phyloP scores from a whole-genome alignment of 345 rosid species.

The Populus nigra region DNA sequence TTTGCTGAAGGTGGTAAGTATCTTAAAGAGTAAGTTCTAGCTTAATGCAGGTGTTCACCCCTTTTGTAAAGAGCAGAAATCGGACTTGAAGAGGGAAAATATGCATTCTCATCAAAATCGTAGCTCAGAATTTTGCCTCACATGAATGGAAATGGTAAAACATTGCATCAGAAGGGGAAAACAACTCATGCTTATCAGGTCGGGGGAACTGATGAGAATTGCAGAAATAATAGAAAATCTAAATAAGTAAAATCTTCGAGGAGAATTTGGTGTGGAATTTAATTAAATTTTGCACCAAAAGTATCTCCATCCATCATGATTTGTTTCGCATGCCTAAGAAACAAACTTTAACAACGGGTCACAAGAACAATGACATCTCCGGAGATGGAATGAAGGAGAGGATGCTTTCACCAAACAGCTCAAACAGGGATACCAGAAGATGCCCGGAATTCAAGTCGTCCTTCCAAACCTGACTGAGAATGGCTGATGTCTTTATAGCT shows the following conservation, averaged over 20 bases:
- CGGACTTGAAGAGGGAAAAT: no score
- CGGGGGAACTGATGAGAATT: not conserved
- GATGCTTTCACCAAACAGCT: conserved; percentile 68
- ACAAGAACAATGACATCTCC: conserved; percentile 72
- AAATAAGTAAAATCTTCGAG: no score
- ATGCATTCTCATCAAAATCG: no score
- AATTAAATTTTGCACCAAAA: not conserved
- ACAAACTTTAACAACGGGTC: conserved; percentile 6
- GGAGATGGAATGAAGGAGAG: conserved; percentile 75
- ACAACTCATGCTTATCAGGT: no score
- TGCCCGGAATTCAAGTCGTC: conserved; percentile 71
- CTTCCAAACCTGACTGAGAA: conserved; percentile 67
- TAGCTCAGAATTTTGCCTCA: not conserved
- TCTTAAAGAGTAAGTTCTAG: no score
- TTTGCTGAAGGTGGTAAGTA: not conserved
- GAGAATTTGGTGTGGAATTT: no score
- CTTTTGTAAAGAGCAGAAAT: no score
- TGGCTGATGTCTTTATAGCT: conserved; percentile 44
- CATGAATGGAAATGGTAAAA: not conserved
- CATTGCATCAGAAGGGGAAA: not conserved
- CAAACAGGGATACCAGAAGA: conserved; percentile 55
- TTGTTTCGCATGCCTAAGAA: not conserved
- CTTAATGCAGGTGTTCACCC: no score
- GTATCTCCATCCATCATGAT: not conserved
- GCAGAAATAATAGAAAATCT: not conserved